These are phyloP conservation scores for Inga laurina DNA, from an alignment of 306 rosid species.

Conservation along the genomic window DNA sequence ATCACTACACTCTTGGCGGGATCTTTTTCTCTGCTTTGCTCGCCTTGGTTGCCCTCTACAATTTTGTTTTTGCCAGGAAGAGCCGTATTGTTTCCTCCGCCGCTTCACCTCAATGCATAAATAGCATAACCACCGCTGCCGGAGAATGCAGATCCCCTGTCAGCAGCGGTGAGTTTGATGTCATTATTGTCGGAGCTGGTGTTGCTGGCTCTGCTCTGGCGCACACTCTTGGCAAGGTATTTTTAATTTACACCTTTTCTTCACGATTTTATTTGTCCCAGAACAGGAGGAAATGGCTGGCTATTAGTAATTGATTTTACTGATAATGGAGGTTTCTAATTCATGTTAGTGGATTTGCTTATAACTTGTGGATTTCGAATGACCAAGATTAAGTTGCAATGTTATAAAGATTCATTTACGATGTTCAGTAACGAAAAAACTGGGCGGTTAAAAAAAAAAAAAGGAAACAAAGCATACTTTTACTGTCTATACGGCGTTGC, in stretches of 20 bases:
- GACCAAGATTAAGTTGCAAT: background rate
- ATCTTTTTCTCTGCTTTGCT: conserved; percentile 42
- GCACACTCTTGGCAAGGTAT: conserved; percentile 89
- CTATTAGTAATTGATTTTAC: background rate
- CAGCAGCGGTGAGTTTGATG: conserved; percentile 45
- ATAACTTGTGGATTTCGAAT: background rate
- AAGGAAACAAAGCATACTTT: background rate
- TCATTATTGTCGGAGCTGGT: conserved; percentile 93
- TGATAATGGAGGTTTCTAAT: background rate
- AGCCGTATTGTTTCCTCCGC: conserved; percentile 26
- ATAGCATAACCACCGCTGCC: conserved; percentile 41
- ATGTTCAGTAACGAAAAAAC: background rate
- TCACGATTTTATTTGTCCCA: background rate
- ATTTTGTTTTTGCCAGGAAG: conserved; percentile 30
- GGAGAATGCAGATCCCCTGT: conserved; percentile 65
- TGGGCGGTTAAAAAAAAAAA: background rate
- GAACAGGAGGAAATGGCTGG: background rate
- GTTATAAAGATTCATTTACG: background rate
- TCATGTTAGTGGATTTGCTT: background rate
- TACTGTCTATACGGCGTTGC: background rate
- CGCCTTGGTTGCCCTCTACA: conserved; percentile 44
- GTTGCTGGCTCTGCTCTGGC: conserved; percentile 97
- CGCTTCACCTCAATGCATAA: conserved; percentile 34
- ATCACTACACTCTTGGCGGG: conserved; percentile 52
- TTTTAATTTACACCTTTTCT: background rate